A percentile compares a stretch with the other conserved stretches of the same genome.
phyloP scores from a whole-genome alignment of 129 eudicot species.

The Arctium lappa region DNA sequence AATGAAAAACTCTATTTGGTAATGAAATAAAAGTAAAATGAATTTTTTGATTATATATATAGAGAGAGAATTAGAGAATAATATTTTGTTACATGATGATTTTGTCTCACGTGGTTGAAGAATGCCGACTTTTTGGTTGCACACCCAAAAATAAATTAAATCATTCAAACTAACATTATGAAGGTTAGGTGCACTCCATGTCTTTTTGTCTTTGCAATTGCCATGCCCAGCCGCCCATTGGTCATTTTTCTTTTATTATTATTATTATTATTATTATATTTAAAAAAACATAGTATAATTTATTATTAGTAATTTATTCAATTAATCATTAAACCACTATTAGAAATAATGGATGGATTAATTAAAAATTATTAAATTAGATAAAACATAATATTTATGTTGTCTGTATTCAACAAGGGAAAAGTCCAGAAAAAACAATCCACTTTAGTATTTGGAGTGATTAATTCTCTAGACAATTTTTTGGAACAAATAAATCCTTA shows the following conservation, averaged over 20 bases:
- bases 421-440: too few relatives aligned
- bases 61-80: not conserved
- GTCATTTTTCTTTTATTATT: conserved; percentile 9
- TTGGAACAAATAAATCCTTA: too few relatives aligned
- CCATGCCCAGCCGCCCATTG: conserved; percentile 36
- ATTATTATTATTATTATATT: not conserved
- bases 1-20: too few relatives aligned
- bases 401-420: not conserved
- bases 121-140: conserved; percentile 32
- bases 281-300: too few relatives aligned
- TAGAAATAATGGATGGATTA: too few relatives aligned
- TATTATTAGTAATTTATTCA: too few relatives aligned
- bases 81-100: not conserved
- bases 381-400: too few relatives aligned
- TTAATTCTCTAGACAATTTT: too few relatives aligned
- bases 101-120: conserved; percentile 35
- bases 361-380: too few relatives aligned
- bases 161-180: conserved; percentile 24
- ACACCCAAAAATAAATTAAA: conserved; percentile 28
- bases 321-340: not conserved
- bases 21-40: too few relatives aligned
- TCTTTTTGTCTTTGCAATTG: conserved; percentile 33
- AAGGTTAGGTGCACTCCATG: conserved; percentile 39
- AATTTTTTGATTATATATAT: not conserved
- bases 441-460: too few relatives aligned